A percentile compares a stretch with the other conserved stretches of the same genome.
Conservation (phyloP, 768 basidiomycete species). For the Termitomyces sp. region DNA sequence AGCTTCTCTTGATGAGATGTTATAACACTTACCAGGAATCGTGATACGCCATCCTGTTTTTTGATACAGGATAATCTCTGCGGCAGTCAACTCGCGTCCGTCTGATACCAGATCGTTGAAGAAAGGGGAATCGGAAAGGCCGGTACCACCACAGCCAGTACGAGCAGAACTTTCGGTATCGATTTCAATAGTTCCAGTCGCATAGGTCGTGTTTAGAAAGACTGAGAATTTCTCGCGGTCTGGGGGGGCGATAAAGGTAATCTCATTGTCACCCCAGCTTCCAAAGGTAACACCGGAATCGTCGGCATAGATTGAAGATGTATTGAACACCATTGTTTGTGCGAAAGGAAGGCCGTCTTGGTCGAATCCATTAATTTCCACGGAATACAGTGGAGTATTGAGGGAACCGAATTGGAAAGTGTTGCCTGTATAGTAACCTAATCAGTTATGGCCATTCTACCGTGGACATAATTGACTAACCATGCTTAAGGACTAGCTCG, state of each 20-base stretch:
- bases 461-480: neutral
- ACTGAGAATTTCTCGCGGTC: constrained; percentile 6
- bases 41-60: constrained; percentile 13
- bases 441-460: neutral
- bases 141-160: constrained; percentile 9
- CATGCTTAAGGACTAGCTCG: constrained; percentile 12
- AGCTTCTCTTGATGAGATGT: neutral
- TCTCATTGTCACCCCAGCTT: constrained; percentile 10
- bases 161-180: constrained; percentile 7
- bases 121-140: constrained; percentile 7
- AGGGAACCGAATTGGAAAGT: constrained; percentile 9
- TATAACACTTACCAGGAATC: constrained; percentile 1
- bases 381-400: constrained; percentile 8
- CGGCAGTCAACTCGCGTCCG: constrained; percentile 4
- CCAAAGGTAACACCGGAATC: constrained; percentile 4
- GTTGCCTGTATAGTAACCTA: constrained; percentile 3
- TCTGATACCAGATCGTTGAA: constrained; percentile 9
- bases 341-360: constrained; percentile 8
- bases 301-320: neutral
- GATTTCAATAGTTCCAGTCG: constrained; percentile 5
- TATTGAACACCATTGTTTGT: constrained; percentile 6
- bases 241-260: neutral
- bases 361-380: constrained; percentile 12
- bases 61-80: constrained; percentile 9
- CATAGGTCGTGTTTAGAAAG: constrained; percentile 4